Base-by-base conservation (phyloP, 2,329 filamentous ascomycete species). In the Aspergillus phoenicis region DNA sequence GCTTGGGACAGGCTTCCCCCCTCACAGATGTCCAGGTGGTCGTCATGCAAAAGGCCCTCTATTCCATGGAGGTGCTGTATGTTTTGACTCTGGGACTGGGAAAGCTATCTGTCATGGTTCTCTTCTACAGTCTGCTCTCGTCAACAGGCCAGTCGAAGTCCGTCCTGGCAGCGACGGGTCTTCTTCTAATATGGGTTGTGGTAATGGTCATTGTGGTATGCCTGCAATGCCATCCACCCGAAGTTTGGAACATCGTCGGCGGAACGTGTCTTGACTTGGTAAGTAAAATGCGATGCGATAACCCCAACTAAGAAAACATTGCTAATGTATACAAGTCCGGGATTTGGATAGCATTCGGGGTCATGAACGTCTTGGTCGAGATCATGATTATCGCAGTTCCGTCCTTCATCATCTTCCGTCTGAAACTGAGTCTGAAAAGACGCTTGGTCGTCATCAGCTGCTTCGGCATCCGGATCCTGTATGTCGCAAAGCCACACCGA, bases 361-460 rank as follows among this genome's bases (percentile, higher is more conserved):
- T 13, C 43, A 26, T 20, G 17, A 57, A 57, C 22, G 38, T 57
- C 26, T 20, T 36, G 17, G 45, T 57, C n/a, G 54, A 57, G n/a
- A 13, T 41, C 8, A 8, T 57, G 3, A 22, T 57, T 4, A 20
- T 57, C 39, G 8, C 33, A 5, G 33, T 57, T 2, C 54, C 52
- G 1, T 41, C 28, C 4, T 20, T 54, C 33, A n/a, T 59, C n/a
- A 36, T 59, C 10, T 53, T 33, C 24, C 49, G 51, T 5, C 26
- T 59, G 8, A n/a, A 53, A 8, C 36, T 59, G 49, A 26, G 39
- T 8, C 6, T 59, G 39, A 49, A 30, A 4, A 54, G 38, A 28
- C 48, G 57, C 15, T 2, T 59, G 13, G 49, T 59, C 15, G 57
- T 59, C 1, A 59, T 59, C 10, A 51, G 57, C 33, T 59, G 57